Base-by-base conservation (phyloP, 2,329 filamentous ascomycete genomes). In the Monosporascus sp. region DNA sequence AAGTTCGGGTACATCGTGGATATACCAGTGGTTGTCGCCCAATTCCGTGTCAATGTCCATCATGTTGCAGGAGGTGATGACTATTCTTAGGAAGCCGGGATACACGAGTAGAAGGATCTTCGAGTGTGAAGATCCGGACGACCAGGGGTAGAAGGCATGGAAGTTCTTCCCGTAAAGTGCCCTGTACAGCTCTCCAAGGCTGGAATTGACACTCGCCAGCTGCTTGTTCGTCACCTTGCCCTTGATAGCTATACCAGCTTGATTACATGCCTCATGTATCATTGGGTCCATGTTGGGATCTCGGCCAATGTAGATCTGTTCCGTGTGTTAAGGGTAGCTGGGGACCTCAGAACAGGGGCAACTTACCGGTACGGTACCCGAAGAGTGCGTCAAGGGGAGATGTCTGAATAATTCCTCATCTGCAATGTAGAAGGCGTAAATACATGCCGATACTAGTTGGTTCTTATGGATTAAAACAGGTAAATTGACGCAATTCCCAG, bases 21-120 rank as follows among this genome's bases (percentile, higher is more conserved):
- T 59, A 27, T 65, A 65, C 57, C 58, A 65, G 17, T 64, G 60
- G 41, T 65, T 64, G 42, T 65, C 62, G 11, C 57, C 58, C 4
- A 61, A 47, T 18, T 58, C 47, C 5, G 62, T 64, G 39, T 65
- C 62, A 9, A 54, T 51, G n/a, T 57, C 46, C 60, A 62, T 63
- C 58, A 65, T 61, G n/a, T 65, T 62, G 22, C 61, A 65, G 6
- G 60, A 62, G 2, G 62, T 65, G 20, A 65, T 64, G 24, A 59
- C 57, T 9, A 65, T 50, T 6, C 62, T 49, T 6, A 64, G 50
- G n/a, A 64, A 65, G 1, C 15, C 41, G 1, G 58, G 51, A 46
- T 65, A 65, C 1, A 62, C 55, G 9, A 65, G 58, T 3, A 59
- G 20, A 4, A 65, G 56, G 3, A 62, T 54, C 42, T 65, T 64